phyloP scores from a whole-genome alignment of 2,329 filamentous ascomycete species.

The Colletotrichum sp. region DNA sequence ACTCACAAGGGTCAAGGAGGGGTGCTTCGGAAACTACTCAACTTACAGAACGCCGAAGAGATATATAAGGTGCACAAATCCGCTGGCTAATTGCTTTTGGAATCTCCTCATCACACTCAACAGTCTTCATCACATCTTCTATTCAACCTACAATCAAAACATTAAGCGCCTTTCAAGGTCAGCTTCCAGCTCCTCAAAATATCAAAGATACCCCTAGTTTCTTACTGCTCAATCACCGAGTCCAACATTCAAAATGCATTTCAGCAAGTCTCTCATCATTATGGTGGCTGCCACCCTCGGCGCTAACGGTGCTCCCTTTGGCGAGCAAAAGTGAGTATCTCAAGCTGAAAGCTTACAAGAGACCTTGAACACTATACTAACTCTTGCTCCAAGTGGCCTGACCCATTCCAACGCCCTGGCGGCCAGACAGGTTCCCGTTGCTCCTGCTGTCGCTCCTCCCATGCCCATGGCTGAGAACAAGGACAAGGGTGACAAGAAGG shows the following conservation, averaged over 20 bases:
- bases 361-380: neutral
- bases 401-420: neutral
- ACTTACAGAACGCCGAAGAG: neutral
- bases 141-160: neutral
- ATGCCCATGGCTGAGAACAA: neutral
- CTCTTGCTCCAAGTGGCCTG: neutral
- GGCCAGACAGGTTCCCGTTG: neutral
- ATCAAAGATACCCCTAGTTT: neutral
- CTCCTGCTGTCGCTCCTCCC: neutral
- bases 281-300: slow-evolving; percentile 19
- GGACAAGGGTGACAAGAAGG: neutral
- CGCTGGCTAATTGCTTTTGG: neutral
- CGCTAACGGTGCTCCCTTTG: slow-evolving; percentile 10
- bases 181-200: neutral
- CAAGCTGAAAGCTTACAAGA: no score
- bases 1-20: neutral
- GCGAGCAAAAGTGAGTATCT: neutral
- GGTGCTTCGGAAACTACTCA: neutral
- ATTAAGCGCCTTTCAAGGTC: neutral
- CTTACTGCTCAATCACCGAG: neutral
- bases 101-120: neutral
- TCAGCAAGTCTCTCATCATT: slow-evolving; percentile 14
- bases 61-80: neutral
- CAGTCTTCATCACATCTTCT: neutral
- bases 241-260: slow-evolving; percentile 4